Evolutionary conservation across 1,139 yeast genomes (phyloP), one percentile per base, ranked within the genome.

Genomic region (Geotrichum aggregatum): DNA sequence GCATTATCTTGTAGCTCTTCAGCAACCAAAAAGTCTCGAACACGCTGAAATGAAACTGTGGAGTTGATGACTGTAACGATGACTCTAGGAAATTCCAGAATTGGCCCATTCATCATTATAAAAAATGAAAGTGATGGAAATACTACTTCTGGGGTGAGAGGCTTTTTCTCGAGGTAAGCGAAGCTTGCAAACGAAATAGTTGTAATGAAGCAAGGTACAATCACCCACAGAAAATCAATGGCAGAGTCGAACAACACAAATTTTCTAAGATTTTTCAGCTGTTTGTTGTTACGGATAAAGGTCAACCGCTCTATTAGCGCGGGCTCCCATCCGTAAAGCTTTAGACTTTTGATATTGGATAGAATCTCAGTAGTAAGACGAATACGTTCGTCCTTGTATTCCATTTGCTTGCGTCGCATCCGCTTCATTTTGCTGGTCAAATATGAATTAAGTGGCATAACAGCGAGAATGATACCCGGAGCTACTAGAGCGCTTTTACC

Each of bases 241-340:
- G 74, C 59, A 18, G 82, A 80, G 44, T 50, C 75, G 65, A 24
- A 51, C 48, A 56, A 44, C 53, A 59, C 50, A 54, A 81, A 75
- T 49, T 74, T 80, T 60, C 77, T 80, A 67, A 89, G 76, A 61
- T 87, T 87, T 35, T 73, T 74, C 68, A 94, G 78, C 70, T 94
- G 98, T 63, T 83, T 82, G 48, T 85, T 87, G 63, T 88, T 87
- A 76, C 98, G 83, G 31, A 91, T 91, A 58, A 76, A 75, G 6
- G 69, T 61, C 30, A 70, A 59, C 49, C 79, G 76, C 11, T 73
- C 69, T 35, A 81, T 64, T 77, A 83, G 78, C 16, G 91, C 83
- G 18, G 69, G 68, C 63, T 85, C 94, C 88, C 91, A 84, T 0
- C 87, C 83, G 59, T 84, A 84, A 18, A 85, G 71, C 65, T 85